Conservation (phyloP, 2,329 filamentous ascomycete genomes). For the Cryphonectria nitschkei region DNA sequence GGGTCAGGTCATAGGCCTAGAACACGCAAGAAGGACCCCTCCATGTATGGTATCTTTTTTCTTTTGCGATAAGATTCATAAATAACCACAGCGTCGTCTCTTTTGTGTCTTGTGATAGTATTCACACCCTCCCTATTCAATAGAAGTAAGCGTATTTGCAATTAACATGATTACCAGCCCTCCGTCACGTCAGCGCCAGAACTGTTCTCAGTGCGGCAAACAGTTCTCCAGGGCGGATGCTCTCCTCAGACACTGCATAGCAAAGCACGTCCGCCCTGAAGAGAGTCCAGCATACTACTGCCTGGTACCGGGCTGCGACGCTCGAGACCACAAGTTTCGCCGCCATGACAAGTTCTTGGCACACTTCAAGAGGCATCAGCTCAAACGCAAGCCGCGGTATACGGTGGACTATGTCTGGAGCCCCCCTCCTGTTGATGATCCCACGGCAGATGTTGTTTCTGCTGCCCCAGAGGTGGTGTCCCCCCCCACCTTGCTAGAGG, state of each 20-base stretch:
- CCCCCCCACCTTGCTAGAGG: not conserved
- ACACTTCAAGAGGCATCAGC: not conserved
- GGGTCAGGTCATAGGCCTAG: not conserved
- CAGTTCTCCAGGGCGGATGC: not conserved
- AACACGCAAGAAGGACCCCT: not conserved
- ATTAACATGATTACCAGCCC: not conserved
- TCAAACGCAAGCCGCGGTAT: not conserved
- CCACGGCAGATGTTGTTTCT: not conserved
- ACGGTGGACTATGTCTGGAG: not conserved
- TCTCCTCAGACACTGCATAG: not conserved
- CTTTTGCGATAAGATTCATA: no score
- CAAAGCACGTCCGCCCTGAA: not conserved
- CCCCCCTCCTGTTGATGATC: not conserved
- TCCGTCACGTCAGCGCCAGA: not conserved
- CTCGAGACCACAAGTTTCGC: not conserved
- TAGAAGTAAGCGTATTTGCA: no score
- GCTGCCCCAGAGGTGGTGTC: not conserved
- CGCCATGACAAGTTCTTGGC: conserved; percentile 2
- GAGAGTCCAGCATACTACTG: not conserved
- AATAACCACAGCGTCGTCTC: not conserved
- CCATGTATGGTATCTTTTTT: not conserved
- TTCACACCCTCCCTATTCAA: no score
- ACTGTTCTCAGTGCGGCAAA: not conserved
- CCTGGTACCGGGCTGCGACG: not conserved
- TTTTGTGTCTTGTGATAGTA: no score